phyloP scores from a whole-genome alignment of 1,139 yeast genomes.

The Zygosaccharomyces sapae region DNA sequence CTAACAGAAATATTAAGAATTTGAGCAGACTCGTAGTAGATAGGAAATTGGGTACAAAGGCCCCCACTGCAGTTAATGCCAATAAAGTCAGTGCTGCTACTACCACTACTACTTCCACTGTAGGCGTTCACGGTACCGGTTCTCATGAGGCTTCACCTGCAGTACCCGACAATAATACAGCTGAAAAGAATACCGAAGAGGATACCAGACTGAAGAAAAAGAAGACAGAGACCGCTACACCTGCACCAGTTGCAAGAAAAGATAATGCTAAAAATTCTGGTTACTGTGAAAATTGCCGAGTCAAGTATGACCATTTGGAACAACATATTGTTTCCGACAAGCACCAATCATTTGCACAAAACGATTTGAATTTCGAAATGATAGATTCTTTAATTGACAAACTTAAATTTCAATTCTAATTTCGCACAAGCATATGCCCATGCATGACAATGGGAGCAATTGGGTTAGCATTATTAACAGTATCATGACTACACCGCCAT shows the following conservation, averaged over 20 bases:
- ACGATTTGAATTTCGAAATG: constrained; percentile 65
- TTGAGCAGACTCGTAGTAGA: constrained; percentile 35
- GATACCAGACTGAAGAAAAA: constrained; percentile 4
- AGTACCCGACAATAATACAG: constrained; percentile 1
- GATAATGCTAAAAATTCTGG: constrained; percentile 42
- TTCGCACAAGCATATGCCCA: neutral
- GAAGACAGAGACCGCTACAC: constrained; percentile 6
- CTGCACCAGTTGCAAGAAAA: constrained; percentile 14
- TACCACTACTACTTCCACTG: constrained; percentile 2
- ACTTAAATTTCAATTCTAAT: constrained; percentile 38
- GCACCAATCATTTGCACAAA: constrained; percentile 77
- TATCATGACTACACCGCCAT: neutral
- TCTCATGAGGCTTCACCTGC: neutral
- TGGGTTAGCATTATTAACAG: constrained; percentile 5
- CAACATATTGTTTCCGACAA: constrained; percentile 68
- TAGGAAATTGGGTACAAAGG: constrained; percentile 26
- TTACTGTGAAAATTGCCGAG: constrained; percentile 92
- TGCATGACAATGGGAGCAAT: neutral
- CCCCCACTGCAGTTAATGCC: constrained; percentile 6
- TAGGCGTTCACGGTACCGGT: neutral
- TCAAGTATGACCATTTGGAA: constrained; percentile 74
- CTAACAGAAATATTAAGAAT: constrained; percentile 32
- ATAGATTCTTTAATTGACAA: constrained; percentile 65
- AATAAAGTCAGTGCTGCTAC: neutral
- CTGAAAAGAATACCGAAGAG: constrained; percentile 2